Base-by-base conservation (phyloP, 1,284 basidiomycete species). In the Pseudozyma flocculosa region DNA sequence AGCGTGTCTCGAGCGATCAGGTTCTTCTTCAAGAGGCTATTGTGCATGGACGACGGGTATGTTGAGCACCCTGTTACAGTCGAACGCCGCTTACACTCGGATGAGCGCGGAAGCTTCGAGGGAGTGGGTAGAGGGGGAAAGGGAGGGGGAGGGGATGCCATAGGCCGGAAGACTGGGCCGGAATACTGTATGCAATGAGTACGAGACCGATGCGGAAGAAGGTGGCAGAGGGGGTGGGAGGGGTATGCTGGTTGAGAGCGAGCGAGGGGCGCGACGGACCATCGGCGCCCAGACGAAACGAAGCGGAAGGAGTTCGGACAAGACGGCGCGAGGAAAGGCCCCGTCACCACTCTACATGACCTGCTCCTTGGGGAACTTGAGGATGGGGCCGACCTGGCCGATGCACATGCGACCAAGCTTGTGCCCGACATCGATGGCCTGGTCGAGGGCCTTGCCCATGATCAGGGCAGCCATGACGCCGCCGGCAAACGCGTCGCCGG, bases 401-500 rank as follows among this genome's bases (percentile, higher is more conserved):
- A 96, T 87, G 81, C 88, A 90, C 85, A 95, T 92, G 30, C 70
- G 61, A 84, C 89, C 94, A 71, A 97, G 79, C 80, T 87, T 88
- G 82, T 98, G 94, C 2, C 94, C 95, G 40, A 85, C 85, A 79
- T 89, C 85, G 61, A 98, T 84, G 50, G 85, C 85, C 78, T 91
- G 86, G 39, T 89, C 87, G 44, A 93, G 76, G 41, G 75, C 80
- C 84, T 92, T 96, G 22, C 91, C 92, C 39, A 85, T 79, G 45
- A 92, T 86, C 47, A 87, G 83, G 1, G 88, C 93, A 45, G 90
- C 95, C 45, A 97, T 79, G 83, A 97, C 93, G 43, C 91, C 95
- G 61, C 95, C 95, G n/a, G 92, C 92, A 72, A 98, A 98, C 46
- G 92, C 92, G 79, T 99, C 95, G 47, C 95, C 95, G n/a, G 95